Conservation (phyloP, 2,329 filamentous ascomycete species). For the Xylariaceae sp. region DNA sequence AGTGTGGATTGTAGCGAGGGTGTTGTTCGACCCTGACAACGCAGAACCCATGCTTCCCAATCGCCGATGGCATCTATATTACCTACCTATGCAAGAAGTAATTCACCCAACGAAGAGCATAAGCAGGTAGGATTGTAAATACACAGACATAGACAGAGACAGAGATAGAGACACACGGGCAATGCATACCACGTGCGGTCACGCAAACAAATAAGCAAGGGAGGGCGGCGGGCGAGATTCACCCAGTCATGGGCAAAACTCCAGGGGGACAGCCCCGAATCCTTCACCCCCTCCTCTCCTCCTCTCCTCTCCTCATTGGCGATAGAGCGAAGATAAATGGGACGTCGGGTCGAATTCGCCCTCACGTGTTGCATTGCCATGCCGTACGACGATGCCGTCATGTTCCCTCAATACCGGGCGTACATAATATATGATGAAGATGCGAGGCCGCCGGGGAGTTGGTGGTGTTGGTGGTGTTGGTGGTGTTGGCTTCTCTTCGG, state of each 20-base stretch:
- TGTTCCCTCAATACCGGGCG: slow-evolving; percentile 2
- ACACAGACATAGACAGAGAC: background rate
- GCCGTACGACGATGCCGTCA: slow-evolving; percentile 5
- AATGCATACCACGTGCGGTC: background rate
- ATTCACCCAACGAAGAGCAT: too few species aligned
- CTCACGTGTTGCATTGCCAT: background rate
- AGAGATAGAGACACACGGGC: background rate
- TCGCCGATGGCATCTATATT: too few species aligned
- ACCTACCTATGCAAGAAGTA: too few species aligned
- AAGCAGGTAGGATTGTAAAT: too few species aligned
- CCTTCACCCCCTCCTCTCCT: background rate
- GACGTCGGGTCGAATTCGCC: background rate
- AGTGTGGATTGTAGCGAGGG: too few species aligned
- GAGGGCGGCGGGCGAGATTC: background rate
- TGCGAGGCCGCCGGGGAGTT: slow-evolving; percentile 2
- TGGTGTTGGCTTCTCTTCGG: slow-evolving; percentile 1
- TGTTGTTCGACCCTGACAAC: too few species aligned
- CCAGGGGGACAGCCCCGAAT: background rate
- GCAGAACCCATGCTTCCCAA: too few species aligned
- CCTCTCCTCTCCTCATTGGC: background rate
- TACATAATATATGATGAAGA: background rate
- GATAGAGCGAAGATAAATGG: background rate
- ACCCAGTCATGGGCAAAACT: background rate
- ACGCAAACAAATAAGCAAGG: background rate
- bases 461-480: background rate